Conservation (phyloP, 2,329 filamentous ascomycete genomes). For the Mycosphaerelloides madeirae region DNA sequence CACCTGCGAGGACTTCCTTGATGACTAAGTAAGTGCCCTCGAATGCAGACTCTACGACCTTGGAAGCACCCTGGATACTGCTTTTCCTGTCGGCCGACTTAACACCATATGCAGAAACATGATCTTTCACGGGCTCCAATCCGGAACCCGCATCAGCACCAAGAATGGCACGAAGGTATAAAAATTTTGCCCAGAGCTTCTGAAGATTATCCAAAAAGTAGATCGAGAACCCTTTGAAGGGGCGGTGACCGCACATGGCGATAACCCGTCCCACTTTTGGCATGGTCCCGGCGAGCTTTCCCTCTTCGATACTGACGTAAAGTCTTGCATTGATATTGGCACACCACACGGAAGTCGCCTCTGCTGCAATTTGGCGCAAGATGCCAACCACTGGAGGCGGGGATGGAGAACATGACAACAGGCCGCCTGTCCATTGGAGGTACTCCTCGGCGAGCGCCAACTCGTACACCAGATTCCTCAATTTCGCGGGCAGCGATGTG, state of each 20-base stretch:
- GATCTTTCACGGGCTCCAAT: slow-evolving; percentile 10
- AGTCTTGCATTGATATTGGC: no score
- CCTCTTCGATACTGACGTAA: no score
- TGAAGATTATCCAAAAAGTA: background rate
- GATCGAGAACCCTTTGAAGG: slow-evolving; percentile 5
- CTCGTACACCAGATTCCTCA: slow-evolving; percentile 7
- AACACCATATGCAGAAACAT: background rate
- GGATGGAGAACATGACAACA: no score
- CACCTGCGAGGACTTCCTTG: slow-evolving; percentile 4
- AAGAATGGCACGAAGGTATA: slow-evolving; percentile 6
- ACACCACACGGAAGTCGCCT: no score
- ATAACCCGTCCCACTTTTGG: background rate
- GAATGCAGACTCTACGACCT: background rate
- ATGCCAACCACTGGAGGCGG: no score
- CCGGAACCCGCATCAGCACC: slow-evolving; percentile 9
- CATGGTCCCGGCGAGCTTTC: no score
- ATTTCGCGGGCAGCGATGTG: slow-evolving; percentile 4
- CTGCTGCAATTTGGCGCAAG: no score
- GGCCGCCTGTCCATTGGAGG: no score
- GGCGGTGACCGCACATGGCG: slow-evolving; percentile 1
- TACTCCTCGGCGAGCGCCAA: no score
- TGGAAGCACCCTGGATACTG: slow-evolving; percentile 4
- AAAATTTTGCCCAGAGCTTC: background rate
- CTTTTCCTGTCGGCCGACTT: slow-evolving; percentile 1
- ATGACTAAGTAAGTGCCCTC: background rate